Percentiles rank a stretch among this genome's conserved stretches.
These are phyloP conservation scores for Cetraspora pellucida DNA, from an alignment of 192 early-diverging fungal genomes.

Conservation along the genomic window DNA sequence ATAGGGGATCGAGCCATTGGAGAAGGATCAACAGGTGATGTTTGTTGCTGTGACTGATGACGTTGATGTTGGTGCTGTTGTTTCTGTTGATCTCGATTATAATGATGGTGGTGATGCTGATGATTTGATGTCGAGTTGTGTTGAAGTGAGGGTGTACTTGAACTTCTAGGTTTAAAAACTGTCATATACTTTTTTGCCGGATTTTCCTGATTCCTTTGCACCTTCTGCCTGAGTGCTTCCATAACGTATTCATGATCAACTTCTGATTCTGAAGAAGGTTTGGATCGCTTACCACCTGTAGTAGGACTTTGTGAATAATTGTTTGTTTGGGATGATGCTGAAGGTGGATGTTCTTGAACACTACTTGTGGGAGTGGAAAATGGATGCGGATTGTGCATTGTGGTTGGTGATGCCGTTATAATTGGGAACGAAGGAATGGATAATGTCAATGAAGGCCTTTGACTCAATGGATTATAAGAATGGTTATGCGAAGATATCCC, in stretches of 20 bases:
- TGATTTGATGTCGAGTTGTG: slow-evolving; percentile 5
- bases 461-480: slow-evolving; percentile 9
- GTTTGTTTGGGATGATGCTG: slow-evolving; percentile 14
- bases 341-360: slow-evolving; percentile 18
- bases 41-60: slow-evolving; percentile 12
- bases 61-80: slow-evolving; percentile 31
- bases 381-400: slow-evolving; percentile 17
- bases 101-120: slow-evolving; percentile 25
- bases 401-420: slow-evolving; percentile 19
- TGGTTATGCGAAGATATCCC: slow-evolving; percentile 26
- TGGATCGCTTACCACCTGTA: slow-evolving; percentile 22
- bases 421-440: slow-evolving; percentile 35
- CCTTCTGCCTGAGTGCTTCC: slow-evolving; percentile 49
- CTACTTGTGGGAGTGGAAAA: slow-evolving; percentile 27
- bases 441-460: slow-evolving; percentile 23
- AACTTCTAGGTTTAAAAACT: slow-evolving; percentile 32
- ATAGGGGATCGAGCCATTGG: slow-evolving; percentile 9
- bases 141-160: slow-evolving; percentile 13
- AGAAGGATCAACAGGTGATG: slow-evolving; percentile 11
- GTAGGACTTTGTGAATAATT: slow-evolving; percentile 35
- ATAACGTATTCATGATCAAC: slow-evolving; percentile 51
- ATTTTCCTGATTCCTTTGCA: slow-evolving; percentile 41
- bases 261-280: slow-evolving; percentile 38
- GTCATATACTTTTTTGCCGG: slow-evolving; percentile 33
- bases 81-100: slow-evolving; percentile 35